Conservation (phyloP, 192 early-diverging fungal species). For the Backusella psychrophila region DNA sequence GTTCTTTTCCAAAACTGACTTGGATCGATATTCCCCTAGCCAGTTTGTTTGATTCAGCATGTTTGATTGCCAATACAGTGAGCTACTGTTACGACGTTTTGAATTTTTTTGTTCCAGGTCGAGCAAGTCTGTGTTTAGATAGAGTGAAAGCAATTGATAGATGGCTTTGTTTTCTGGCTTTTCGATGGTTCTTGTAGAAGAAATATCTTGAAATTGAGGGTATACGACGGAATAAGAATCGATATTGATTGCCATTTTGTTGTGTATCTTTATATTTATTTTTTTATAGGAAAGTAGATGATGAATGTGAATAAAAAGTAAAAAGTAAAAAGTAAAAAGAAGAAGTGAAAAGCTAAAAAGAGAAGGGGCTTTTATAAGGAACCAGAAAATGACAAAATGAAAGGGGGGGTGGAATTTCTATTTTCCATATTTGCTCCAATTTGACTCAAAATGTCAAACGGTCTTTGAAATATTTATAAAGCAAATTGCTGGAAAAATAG, state of each 20-base stretch:
- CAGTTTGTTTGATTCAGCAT: slow-evolving; percentile 3
- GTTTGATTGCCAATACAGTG: slow-evolving; percentile 1
- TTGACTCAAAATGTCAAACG: background rate
- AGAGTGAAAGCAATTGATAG: background rate
- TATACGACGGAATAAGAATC: background rate
- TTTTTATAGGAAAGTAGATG: background rate
- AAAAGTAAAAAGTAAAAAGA: background rate
- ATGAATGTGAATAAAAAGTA: background rate
- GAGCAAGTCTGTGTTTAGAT: background rate
- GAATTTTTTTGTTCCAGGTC: background rate
- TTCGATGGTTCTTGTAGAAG: background rate
- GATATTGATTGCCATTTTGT: background rate
- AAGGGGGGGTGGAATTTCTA: slow-evolving; percentile 4
- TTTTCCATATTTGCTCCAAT: background rate
- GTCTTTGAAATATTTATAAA: background rate
- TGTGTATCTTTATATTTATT: background rate
- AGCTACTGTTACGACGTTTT: background rate
- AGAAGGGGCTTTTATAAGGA: background rate
- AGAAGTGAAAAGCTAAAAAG: background rate
- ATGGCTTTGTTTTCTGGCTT: background rate
- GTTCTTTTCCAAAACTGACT: slow-evolving; percentile 2
- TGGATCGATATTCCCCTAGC: slow-evolving; percentile 1
- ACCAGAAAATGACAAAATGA: background rate
- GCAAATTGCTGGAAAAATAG: background rate
- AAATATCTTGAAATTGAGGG: background rate